phyloP scores from a whole-genome alignment of 495 filamentous ascomycete genomes.

The Apodospora peruviana region DNA sequence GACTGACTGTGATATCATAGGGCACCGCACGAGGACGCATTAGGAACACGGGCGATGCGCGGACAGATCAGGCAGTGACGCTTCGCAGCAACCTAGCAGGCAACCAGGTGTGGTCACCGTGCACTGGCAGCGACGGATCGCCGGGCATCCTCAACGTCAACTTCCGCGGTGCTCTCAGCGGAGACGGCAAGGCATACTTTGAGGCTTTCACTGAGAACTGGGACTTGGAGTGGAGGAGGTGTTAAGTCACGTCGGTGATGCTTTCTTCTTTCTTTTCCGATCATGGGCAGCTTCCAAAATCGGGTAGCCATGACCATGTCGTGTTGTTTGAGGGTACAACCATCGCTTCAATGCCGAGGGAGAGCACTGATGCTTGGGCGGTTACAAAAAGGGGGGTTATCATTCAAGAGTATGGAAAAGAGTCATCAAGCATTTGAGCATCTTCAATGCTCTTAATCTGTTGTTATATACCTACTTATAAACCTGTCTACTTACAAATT shows the following conservation, averaged over 20 bases:
- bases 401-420: too few relatives aligned
- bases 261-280: background rate
- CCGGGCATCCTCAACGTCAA: slow-evolving; percentile 41
- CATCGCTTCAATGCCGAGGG: too few relatives aligned
- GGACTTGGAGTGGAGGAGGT: slow-evolving; percentile 38
- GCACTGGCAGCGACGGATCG: slow-evolving; percentile 26
- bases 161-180: slow-evolving; percentile 34
- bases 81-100: slow-evolving; percentile 22
- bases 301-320: too few relatives aligned
- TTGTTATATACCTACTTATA: too few relatives aligned
- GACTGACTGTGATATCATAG: too few relatives aligned
- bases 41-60: slow-evolving; percentile 18
- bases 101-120: slow-evolving; percentile 31
- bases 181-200: slow-evolving; percentile 32
- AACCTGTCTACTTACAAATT: too few relatives aligned
- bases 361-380: too few relatives aligned
- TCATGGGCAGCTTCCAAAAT: too few relatives aligned
- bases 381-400: too few relatives aligned
- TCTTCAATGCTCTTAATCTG: too few relatives aligned
- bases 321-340: too few relatives aligned
- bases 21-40: background rate
- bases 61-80: slow-evolving; percentile 25
- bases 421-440: too few relatives aligned
- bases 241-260: slow-evolving; percentile 14
- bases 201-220: slow-evolving; percentile 35